Evolutionary conservation across 2,329 filamentous ascomycete genomes (phyloP).

Genomic region (Stemphylium lycopersici): DNA sequence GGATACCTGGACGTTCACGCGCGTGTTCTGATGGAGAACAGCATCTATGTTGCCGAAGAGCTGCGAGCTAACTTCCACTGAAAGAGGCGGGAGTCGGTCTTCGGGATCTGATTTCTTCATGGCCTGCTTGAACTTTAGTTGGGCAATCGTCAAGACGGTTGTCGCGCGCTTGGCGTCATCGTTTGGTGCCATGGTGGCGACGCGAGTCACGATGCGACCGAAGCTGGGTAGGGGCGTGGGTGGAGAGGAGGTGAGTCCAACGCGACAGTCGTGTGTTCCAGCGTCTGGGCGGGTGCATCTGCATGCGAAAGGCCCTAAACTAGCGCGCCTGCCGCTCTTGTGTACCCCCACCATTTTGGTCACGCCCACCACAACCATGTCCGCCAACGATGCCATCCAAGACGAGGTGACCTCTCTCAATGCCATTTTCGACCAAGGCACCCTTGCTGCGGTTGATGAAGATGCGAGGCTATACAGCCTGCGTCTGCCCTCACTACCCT

Average conservation of each 20-base stretch:
- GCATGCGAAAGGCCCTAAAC: constrained; percentile 12
- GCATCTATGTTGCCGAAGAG: constrained; percentile 35
- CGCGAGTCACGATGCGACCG: constrained; percentile 5
- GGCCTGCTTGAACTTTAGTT: constrained; percentile 38
- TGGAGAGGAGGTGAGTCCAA: constrained; percentile 3
- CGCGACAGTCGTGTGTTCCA: constrained; percentile 17
- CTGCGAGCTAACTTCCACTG: constrained; percentile 29
- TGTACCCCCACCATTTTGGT: constrained; percentile 17
- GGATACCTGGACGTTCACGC: constrained; percentile 44
- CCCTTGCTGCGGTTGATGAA: constrained; percentile 53
- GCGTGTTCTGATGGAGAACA: constrained; percentile 36
- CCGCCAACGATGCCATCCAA: constrained; percentile 54
- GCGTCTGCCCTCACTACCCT: constrained; percentile 68
- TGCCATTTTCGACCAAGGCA: constrained; percentile 78
- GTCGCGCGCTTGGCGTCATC: constrained; percentile 33
- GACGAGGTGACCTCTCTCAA: constrained; percentile 85
- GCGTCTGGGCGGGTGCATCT: not conserved
- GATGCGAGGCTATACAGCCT: constrained; percentile 55
- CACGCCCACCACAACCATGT: constrained; percentile 28
- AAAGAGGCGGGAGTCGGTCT: constrained; percentile 25
- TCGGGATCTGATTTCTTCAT: constrained; percentile 30
- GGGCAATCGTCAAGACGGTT: constrained; percentile 33
- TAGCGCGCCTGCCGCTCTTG: constrained; percentile 18
- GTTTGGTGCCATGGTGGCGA: constrained; percentile 26
- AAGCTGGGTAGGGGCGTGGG: constrained; percentile 7